Conservation (phyloP, 2,329 filamentous ascomycete genomes). For the Exserohilum rostratum region DNA sequence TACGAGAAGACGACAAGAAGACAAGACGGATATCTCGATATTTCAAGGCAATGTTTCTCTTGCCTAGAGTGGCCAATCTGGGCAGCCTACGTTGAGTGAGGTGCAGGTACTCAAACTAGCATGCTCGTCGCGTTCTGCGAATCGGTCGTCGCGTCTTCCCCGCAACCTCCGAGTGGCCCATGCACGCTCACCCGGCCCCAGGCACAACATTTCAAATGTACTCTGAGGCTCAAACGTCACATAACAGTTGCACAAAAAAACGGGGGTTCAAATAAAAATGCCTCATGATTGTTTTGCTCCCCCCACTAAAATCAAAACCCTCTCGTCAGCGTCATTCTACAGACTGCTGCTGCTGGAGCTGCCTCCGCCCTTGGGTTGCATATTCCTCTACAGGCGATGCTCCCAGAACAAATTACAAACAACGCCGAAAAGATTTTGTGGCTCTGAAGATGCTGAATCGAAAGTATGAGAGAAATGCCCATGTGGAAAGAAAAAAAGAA, state of each 20-base stretch:
- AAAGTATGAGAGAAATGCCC: not conserved
- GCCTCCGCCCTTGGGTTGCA: constrained; percentile 11
- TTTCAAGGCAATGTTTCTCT: no score
- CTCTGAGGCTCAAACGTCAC: not conserved
- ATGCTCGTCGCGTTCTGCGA: constrained; percentile 1
- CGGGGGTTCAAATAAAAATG: constrained; percentile 18
- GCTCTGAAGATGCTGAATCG: constrained; percentile 7
- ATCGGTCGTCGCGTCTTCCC: constrained; percentile 16
- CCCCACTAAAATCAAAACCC: not conserved
- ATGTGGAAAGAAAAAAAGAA: constrained; percentile 6
- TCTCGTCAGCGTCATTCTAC: not conserved
- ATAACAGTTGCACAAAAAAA: not conserved
- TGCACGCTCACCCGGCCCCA: not conserved
- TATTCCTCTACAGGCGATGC: constrained; percentile 10
- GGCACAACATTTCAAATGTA: not conserved
- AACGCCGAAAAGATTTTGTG: constrained; percentile 26
- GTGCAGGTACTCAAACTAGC: not conserved
- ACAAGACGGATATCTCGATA: no score
- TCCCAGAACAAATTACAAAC: constrained; percentile 5
- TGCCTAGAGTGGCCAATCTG: not conserved
- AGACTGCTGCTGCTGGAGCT: constrained; percentile 4
- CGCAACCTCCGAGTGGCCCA: constrained; percentile 15
- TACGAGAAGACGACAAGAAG: no score
- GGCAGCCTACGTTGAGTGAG: no score
- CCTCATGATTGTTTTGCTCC: constrained; percentile 10